Conservation (phyloP, 2,329 filamentous ascomycete species). For the Pleurostoma richardsiae region DNA sequence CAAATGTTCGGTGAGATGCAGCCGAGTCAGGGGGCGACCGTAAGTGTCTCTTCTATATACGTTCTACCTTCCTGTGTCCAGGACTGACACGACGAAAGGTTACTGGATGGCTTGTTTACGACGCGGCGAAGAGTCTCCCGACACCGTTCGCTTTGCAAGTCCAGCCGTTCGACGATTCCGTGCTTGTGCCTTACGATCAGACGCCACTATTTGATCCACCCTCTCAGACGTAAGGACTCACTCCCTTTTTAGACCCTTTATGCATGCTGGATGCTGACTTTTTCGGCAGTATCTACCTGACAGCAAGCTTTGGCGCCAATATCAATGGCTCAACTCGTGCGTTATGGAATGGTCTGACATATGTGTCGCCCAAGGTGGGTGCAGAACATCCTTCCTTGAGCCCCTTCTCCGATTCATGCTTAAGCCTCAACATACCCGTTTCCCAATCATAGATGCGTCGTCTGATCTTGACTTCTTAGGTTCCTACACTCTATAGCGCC, state of each 20-base stretch:
- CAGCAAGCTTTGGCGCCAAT: background rate
- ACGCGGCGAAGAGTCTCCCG: constrained; percentile 40
- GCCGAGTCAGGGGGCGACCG: too few species aligned
- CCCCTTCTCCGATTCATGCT: too few species aligned
- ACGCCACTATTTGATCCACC: constrained; percentile 43
- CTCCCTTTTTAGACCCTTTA: too few species aligned
- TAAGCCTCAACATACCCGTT: too few species aligned
- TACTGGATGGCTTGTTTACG: constrained; percentile 60
- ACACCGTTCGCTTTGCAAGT: constrained; percentile 34
- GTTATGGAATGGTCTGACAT: background rate
- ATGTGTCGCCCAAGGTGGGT: background rate
- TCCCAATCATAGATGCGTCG: constrained; percentile 5
- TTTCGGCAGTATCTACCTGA: background rate
- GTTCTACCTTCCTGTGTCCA: constrained; percentile 61
- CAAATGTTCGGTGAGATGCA: background rate
- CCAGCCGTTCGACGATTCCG: constrained; percentile 68
- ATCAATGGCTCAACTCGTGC: background rate
- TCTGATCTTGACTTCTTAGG: constrained; percentile 68
- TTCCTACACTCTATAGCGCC: constrained; percentile 74
- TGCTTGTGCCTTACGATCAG: constrained; percentile 63
- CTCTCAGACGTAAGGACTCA: background rate
- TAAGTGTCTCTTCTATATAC: too few species aligned
- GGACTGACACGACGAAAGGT: constrained; percentile 57
- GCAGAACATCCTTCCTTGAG: too few species aligned
- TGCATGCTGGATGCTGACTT: too few species aligned